phyloP scores from a whole-genome alignment of 768 basidiomycete genomes.

The Mycena metata region DNA sequence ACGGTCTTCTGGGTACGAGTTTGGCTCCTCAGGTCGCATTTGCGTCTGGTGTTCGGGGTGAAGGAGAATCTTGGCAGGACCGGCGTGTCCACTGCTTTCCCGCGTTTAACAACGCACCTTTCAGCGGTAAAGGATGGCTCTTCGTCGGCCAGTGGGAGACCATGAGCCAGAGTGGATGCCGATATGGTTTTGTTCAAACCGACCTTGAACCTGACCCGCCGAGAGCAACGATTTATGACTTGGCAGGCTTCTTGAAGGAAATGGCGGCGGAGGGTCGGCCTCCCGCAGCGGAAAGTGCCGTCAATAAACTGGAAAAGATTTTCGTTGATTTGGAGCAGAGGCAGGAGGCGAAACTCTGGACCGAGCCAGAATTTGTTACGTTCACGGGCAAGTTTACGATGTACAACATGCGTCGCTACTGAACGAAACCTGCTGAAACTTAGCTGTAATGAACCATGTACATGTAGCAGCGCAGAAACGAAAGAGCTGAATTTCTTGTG shows the following conservation, averaged over 20 bases:
- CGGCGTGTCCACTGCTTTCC: constrained; percentile 39
- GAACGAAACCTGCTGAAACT: neutral
- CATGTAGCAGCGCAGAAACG: neutral
- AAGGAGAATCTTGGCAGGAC: constrained; percentile 37
- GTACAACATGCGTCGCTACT: neutral
- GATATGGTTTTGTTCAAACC: constrained; percentile 17
- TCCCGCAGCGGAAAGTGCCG: constrained; percentile 33
- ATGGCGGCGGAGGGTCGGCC: constrained; percentile 44
- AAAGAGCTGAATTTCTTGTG: constrained; percentile 1
- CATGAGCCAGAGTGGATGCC: neutral
- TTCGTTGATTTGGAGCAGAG: constrained; percentile 8
- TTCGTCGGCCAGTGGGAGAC: constrained; percentile 30
- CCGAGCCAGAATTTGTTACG: constrained; percentile 2
- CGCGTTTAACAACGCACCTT: neutral
- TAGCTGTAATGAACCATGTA: neutral
- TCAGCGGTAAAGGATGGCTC: constrained; percentile 37
- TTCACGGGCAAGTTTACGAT: neutral
- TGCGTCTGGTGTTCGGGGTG: constrained; percentile 31
- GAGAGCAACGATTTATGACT: constrained; percentile 27
- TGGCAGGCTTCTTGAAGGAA: constrained; percentile 40
- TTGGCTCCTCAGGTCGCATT: constrained; percentile 36
- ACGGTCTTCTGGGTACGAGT: constrained; percentile 3
- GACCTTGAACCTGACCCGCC: constrained; percentile 1
- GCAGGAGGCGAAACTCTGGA: constrained; percentile 14
- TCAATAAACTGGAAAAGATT: constrained; percentile 35